Base-by-base conservation (phyloP, 208 protist genomes). In the Leishmania mexicana region DNA sequence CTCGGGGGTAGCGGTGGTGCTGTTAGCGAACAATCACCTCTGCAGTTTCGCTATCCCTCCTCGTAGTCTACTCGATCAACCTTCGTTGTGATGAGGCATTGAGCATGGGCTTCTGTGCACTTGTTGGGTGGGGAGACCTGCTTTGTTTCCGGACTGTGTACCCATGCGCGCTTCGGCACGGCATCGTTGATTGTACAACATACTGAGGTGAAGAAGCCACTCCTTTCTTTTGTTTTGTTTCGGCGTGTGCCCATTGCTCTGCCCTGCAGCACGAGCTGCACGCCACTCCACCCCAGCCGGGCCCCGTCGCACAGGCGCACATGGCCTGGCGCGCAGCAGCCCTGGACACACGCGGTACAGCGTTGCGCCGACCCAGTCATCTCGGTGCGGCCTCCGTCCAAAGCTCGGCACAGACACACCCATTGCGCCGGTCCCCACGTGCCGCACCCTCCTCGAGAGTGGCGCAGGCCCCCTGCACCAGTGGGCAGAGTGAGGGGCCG, bases 11-110 rank as follows among this genome's bases (percentile, higher is more conserved):
- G 81, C 71, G 49, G n/a, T 89, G 28, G 83, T 79, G 31, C 79
- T 71, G 8, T 51, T 84, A 19, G 57, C 54, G 3, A 76, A 73
- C 62, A 13, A 70, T 31, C 60, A 72, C 21, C n/a, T 82, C 1
- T 80, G 78, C 67, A 64, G 51, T 19, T 82, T 86, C 60, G 67
- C 24, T 2, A 47, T 86, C 17, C 83, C 79, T 24, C 78, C 83
- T 21, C 83, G 83, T 4, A 86, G 83, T 58, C 80, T 86, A 21
- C 64, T 86, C n/a, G 83, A 86, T 19, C 77, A 85, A 68, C 73
- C 60, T 47, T 65, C 15, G n/a, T 38, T 49, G 17, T 74, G 47
- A 10, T 75, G 49, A 72, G 10, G 19, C 13, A 0, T 49, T 31
- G 10, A 38, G 8, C 42, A 1, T 31, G 21, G 42, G 19, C 3